Evolutionary conservation across 129 eudicot species (phyloP).

Genomic region (Arctium minus): DNA sequence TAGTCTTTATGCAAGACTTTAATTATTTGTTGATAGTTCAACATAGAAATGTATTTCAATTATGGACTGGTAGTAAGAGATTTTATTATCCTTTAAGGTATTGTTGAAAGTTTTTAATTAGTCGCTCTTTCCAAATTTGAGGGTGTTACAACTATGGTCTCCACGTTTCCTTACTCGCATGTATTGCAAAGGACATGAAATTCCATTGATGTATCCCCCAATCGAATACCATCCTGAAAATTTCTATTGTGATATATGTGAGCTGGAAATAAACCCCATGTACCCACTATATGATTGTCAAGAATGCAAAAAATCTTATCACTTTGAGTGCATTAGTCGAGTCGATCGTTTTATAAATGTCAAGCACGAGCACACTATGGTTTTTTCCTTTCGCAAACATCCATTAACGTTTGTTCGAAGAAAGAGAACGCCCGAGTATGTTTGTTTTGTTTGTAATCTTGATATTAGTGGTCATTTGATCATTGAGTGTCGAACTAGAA

Average conservation of each 20-base stretch:
- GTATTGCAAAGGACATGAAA: conserved; percentile 20
- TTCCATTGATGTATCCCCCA: conserved; percentile 2
- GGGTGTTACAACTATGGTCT: neutral
- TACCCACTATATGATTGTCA: neutral
- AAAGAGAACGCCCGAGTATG: neutral
- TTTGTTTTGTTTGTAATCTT: neutral
- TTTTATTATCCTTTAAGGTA: no score
- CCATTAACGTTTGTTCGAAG: conserved; percentile 9
- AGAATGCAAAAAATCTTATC: conserved; percentile 10
- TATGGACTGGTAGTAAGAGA: no score
- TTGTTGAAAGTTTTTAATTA: no score
- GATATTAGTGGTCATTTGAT: neutral
- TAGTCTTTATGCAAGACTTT: no score
- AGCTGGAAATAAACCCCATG: neutral
- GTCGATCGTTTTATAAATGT: neutral
- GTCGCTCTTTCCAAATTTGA: no score
- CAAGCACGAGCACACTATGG: neutral
- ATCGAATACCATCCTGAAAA: neutral
- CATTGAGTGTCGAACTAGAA: neutral
- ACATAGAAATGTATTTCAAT: no score
- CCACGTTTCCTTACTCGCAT: neutral
- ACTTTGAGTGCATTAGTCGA: neutral
- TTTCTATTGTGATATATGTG: conserved; percentile 10
- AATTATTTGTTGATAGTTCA: no score
- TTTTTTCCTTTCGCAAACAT: neutral